Base-by-base conservation (phyloP, 805 yeast species). In the Metschnikowia borealis region DNA sequence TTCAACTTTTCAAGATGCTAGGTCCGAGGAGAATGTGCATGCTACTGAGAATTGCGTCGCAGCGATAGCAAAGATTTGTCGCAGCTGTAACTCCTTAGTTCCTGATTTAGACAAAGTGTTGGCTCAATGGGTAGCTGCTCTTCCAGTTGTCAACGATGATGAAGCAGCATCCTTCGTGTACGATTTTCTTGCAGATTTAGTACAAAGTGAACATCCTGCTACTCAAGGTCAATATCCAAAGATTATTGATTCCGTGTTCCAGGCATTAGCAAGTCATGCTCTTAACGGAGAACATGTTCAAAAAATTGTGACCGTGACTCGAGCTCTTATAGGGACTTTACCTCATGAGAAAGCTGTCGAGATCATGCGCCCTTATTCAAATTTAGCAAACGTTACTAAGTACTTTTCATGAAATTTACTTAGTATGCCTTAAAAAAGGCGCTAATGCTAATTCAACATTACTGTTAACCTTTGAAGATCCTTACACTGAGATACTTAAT, bases 101-200 rank as follows among this genome's bases (percentile, higher is more conserved):
- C 84, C 90, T 31, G 80, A 83, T 62, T 69, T 82, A 50, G 81
- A 85, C 54, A 74, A 78, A 23, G 79, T 87, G 23, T 71, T 88
- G 44, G 78, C 75, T 31, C 85, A 79, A 53, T 94, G 98, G 98
- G 72, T 94, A 47, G 77, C 78, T 54, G 78, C 89, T 10, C 79
- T 94, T 57, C 99, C 98, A 20, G 79, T 92, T 38, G 68, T 83
- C 20, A 86, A 82, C 58, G 97, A 94, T 65, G 86, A 83, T 38
- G 94, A 87, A 57, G 96, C 96, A 4, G 97, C 97, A 3, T 83
- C 89, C 14, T 89, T 78, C 66, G 83, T 89, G 17, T 94, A 89
- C 70, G 75, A 78, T 58, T 91, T 89, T 64, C 73, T 91, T 56
- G 71, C 83, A 7, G 86, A 85, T 53, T 73, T 91, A 61, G 84